These are phyloP conservation scores for Tetrapyrgos nigripes DNA, from an alignment of 1,284 basidiomycete genomes.

Conservation along the genomic window DNA sequence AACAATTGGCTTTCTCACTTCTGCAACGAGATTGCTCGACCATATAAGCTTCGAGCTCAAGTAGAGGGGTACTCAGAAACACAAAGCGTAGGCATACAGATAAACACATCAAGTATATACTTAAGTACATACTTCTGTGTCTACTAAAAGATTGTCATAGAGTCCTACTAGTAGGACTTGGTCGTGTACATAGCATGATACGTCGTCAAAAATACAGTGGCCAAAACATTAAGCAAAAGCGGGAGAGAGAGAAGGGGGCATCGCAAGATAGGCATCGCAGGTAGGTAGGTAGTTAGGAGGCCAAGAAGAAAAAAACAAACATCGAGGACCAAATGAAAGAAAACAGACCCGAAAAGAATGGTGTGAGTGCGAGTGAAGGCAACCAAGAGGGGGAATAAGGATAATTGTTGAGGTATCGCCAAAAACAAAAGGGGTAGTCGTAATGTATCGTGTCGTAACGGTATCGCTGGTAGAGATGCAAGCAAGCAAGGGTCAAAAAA, in stretches of 20 bases:
- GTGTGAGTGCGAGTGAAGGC: no score
- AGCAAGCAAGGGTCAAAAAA: not conserved
- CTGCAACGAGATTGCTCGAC: no score
- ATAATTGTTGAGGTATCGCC: not conserved
- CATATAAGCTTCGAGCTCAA: no score
- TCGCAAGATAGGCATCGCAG: not conserved
- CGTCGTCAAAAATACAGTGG: slow-evolving; percentile 7
- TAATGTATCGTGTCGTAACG: not conserved
- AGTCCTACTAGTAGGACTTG: no score
- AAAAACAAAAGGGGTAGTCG: not conserved
- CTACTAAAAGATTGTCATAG: not conserved
- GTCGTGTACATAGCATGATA: not conserved
- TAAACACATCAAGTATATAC: no score
- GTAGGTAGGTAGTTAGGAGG: not conserved
- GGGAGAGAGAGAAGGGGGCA: not conserved
- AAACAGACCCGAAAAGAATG: no score
- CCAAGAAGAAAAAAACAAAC: not conserved
- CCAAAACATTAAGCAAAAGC: not conserved
- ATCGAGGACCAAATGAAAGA: not conserved
- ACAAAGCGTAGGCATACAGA: no score
- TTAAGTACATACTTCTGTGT: no score
- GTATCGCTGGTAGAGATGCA: slow-evolving; percentile 3
- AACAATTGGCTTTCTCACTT: no score
- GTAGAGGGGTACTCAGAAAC: no score
- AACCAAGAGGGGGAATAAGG: not conserved